Evolutionary conservation across 805 yeast species (phyloP).

Genomic region (Candida dajiaensis): DNA sequence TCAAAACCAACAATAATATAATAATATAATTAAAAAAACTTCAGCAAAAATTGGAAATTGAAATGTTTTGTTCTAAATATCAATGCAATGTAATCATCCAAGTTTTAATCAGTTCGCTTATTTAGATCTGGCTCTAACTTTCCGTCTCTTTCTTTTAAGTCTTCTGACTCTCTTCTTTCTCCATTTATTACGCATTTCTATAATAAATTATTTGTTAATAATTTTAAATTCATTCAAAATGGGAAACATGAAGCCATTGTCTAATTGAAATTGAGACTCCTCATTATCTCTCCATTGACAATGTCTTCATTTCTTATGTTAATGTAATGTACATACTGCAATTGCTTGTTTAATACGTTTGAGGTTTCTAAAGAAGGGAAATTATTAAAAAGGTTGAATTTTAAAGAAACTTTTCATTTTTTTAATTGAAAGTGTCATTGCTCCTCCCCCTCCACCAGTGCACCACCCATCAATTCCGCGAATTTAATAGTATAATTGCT

Average conservation of each 20-base stretch:
- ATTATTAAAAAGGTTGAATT: slow-evolving; percentile 9
- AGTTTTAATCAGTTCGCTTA: slow-evolving; percentile 47
- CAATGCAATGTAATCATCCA: neutral
- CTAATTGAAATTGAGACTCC: no score
- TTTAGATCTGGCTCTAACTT: slow-evolving; percentile 99
- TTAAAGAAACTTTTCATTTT: slow-evolving; percentile 15
- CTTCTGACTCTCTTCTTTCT: slow-evolving; percentile 99
- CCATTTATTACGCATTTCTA: slow-evolving; percentile 93
- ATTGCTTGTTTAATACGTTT: slow-evolving; percentile 18
- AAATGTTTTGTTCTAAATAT: no score
- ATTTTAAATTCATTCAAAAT: neutral
- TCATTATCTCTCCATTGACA: no score
- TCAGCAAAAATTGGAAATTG: neutral
- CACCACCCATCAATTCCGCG: no score
- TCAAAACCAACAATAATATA: neutral
- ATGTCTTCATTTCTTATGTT: neutral
- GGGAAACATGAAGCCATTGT: neutral
- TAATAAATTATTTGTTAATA: slow-evolving; percentile 14
- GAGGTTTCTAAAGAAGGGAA: slow-evolving; percentile 10
- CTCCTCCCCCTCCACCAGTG: no score
- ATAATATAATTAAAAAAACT: neutral
- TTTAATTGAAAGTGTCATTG: no score
- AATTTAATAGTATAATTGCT: slow-evolving; percentile 2
- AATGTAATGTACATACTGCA: slow-evolving; percentile 18
- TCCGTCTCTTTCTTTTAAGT: slow-evolving; percentile 99